phyloP scores from a whole-genome alignment of 2,329 filamentous ascomycete genomes.

The Alternaria angustiovoidea region DNA sequence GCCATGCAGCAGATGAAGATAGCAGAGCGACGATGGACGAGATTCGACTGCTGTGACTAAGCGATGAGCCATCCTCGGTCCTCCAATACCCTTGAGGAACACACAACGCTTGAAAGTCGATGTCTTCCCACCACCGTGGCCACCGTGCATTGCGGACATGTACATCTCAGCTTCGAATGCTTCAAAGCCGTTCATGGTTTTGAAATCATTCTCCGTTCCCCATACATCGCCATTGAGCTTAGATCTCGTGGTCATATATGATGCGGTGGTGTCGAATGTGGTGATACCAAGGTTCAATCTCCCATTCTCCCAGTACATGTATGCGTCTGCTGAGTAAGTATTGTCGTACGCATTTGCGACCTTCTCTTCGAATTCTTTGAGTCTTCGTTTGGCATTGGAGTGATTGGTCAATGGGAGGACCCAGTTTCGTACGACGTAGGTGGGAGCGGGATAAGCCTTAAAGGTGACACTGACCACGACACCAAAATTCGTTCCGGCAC shows the following conservation, averaged over 20 bases:
- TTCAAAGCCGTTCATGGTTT: conserved; percentile 57
- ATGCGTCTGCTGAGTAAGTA: conserved; percentile 62
- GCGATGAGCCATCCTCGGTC: conserved; percentile 38
- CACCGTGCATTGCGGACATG: conserved; percentile 66
- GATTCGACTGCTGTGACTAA: conserved; percentile 58
- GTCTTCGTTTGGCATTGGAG: conserved; percentile 44
- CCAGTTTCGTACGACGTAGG: conserved; percentile 47
- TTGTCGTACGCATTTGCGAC: conserved; percentile 53
- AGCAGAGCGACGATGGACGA: conserved; percentile 64
- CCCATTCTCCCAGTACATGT: conserved; percentile 61
- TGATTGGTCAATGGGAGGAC: conserved; percentile 34
- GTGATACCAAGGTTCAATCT: conserved; percentile 63
- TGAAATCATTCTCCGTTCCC: conserved; percentile 44
- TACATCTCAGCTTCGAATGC: conserved; percentile 70
- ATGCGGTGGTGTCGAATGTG: conserved; percentile 51
- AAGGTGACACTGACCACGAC: conserved; percentile 65
- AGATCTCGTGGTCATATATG: not conserved
- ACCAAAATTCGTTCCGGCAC: conserved; percentile 67
- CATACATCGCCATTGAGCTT: conserved; percentile 14
- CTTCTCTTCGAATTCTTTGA: conserved; percentile 53
- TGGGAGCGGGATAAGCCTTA: conserved; percentile 55
- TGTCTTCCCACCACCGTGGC: conserved; percentile 66
- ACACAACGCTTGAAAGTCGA: conserved; percentile 71
- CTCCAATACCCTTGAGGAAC: conserved; percentile 63
- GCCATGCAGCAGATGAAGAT: conserved; percentile 70